These are phyloP conservation scores for Jamesozyma rosinii DNA, from an alignment of 805 yeast genomes.

Conservation along the genomic window DNA sequence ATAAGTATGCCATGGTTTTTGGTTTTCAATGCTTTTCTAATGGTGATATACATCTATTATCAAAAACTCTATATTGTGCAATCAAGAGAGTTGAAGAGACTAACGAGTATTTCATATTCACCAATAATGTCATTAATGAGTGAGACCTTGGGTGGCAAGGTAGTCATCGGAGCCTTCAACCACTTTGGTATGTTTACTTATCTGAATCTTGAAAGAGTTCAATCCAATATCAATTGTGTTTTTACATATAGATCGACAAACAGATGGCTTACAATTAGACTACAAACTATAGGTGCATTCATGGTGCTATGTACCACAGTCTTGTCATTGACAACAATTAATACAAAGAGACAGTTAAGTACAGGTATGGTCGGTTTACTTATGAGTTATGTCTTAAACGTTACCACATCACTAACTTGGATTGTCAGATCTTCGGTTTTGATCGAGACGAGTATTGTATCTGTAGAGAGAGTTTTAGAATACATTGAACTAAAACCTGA, in stretches of 20 bases:
- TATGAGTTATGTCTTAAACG: constrained; percentile 53
- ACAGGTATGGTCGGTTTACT: constrained; percentile 57
- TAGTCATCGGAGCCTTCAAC: constrained; percentile 69
- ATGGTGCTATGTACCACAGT: constrained; percentile 45
- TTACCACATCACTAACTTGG: constrained; percentile 44
- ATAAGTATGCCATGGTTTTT: constrained; percentile 47
- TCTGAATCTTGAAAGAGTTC: constrained; percentile 44
- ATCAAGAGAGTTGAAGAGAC: constrained; percentile 70
- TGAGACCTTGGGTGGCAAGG: constrained; percentile 69
- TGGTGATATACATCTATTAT: constrained; percentile 57
- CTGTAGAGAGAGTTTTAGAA: constrained; percentile 60
- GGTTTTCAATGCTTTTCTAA: constrained; percentile 34
- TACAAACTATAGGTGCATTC: constrained; percentile 51
- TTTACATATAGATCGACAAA: constrained; percentile 46
- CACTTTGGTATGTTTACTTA: constrained; percentile 54
- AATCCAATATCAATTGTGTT: constrained; percentile 39
- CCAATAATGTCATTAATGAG: constrained; percentile 79
- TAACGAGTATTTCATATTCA: constrained; percentile 56
- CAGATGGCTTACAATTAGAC: constrained; percentile 57
- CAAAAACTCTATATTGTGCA: constrained; percentile 62
- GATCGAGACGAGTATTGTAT: constrained; percentile 53
- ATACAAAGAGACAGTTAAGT: constrained; percentile 36
- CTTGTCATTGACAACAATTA: constrained; percentile 35
- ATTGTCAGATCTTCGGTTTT: constrained; percentile 55
- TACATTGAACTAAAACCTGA: constrained; percentile 42